Conservation (phyloP, 192 early-diverging fungal genomes). For the Coemansia sp. region DNA sequence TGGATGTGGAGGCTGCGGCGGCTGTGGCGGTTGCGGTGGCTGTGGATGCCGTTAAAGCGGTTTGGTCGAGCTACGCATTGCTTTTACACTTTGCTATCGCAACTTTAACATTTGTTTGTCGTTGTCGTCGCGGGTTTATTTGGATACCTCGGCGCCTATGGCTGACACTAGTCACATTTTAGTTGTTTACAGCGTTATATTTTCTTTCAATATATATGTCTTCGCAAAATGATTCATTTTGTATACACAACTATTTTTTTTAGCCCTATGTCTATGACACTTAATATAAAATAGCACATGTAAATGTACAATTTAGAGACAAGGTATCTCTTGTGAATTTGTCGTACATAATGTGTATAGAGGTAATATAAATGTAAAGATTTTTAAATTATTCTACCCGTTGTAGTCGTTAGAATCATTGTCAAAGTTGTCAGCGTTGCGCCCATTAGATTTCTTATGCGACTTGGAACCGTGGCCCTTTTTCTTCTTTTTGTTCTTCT, state of each 20-base stretch:
- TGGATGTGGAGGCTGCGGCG: conserved; percentile 13
- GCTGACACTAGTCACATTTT: not conserved
- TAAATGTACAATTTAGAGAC: not conserved
- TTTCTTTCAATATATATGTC: not conserved
- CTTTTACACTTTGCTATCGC: not conserved
- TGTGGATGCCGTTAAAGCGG: conserved; percentile 27
- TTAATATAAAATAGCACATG: too few species aligned
- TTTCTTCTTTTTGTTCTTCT: conserved; percentile 17
- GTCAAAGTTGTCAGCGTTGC: not conserved
- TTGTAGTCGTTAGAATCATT: not conserved
- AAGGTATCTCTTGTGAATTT: not conserved
- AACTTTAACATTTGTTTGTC: not conserved
- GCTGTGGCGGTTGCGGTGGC: conserved; percentile 20
- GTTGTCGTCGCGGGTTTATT: not conserved
- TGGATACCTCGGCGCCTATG: not conserved
- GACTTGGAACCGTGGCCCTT: conserved; percentile 5
- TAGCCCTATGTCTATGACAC: too few species aligned
- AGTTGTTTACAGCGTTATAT: not conserved
- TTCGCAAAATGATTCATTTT: not conserved
- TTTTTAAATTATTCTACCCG: not conserved
- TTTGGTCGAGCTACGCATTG: conserved; percentile 1
- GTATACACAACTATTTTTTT: not conserved
- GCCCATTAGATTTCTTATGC: conserved; percentile 5
- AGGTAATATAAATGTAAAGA: not conserved
- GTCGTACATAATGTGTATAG: not conserved